Evolutionary conservation across 2,329 filamentous ascomycete species (phyloP).

Genomic region (Shiraia bambusicola): DNA sequence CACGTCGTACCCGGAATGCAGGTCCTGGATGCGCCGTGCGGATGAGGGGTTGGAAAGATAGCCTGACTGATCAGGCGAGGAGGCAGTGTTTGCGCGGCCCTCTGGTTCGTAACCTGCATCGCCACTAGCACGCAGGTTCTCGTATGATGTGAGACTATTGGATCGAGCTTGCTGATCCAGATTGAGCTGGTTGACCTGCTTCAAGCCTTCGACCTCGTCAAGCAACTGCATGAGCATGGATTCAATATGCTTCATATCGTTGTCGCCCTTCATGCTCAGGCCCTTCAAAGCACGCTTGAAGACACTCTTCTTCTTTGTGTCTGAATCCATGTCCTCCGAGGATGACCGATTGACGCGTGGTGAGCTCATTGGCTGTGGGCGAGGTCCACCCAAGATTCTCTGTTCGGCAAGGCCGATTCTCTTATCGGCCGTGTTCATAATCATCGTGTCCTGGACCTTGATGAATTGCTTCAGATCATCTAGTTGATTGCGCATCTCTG

Average conservation of each 20-base stretch:
- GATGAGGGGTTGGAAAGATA: slow-evolving; percentile 65
- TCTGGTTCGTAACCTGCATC: slow-evolving; percentile 80
- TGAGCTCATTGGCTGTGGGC: slow-evolving; percentile 64
- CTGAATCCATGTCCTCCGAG: slow-evolving; percentile 56
- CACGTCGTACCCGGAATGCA: slow-evolving; percentile 55
- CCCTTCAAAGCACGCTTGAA: slow-evolving; percentile 92
- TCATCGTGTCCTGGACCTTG: slow-evolving; percentile 82
- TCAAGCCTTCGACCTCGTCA: slow-evolving; percentile 77
- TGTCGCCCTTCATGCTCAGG: slow-evolving; percentile 81
- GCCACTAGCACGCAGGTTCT: slow-evolving; percentile 69
- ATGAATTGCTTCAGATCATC: slow-evolving; percentile 94
- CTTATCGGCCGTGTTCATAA: slow-evolving; percentile 83
- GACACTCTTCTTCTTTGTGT: slow-evolving; percentile 86
- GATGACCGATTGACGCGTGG: slow-evolving; percentile 59
- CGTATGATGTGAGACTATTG: slow-evolving; percentile 65
- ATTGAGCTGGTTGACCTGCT: slow-evolving; percentile 42
- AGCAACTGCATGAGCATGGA: slow-evolving; percentile 78
- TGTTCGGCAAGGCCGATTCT: slow-evolving; percentile 85
- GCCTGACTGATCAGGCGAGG: slow-evolving; percentile 73
- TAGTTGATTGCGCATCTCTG: slow-evolving; percentile 96
- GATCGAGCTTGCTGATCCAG: slow-evolving; percentile 38
- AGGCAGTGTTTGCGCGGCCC: slow-evolving; percentile 73
- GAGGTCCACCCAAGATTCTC: slow-evolving; percentile 79
- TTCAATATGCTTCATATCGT: slow-evolving; percentile 79
- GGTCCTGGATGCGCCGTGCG: slow-evolving; percentile 47